Evolutionary conservation across 495 filamentous ascomycete species (phyloP).

Genomic region (Daldinia caldariorum): DNA sequence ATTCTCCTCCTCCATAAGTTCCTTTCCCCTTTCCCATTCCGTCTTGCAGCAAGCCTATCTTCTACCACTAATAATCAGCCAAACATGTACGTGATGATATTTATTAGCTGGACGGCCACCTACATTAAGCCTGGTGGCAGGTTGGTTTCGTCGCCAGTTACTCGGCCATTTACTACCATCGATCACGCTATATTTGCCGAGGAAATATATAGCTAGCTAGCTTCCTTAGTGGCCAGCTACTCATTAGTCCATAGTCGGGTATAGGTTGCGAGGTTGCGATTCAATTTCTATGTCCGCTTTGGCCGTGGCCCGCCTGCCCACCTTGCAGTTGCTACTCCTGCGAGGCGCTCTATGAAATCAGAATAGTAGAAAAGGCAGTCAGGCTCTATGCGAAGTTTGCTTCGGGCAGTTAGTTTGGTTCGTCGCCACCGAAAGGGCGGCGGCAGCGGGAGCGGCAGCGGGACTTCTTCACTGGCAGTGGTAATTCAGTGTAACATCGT

Average conservation of each 20-base stretch:
- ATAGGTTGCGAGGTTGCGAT: too few relatives aligned
- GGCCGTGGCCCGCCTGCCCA: constrained; percentile 7
- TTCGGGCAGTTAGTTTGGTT: constrained; percentile 15
- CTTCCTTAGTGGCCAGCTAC: background rate
- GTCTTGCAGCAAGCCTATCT: constrained; percentile 20
- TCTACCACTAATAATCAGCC: constrained; percentile 19
- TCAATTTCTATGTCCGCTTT: background rate
- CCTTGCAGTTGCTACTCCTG: constrained; percentile 3
- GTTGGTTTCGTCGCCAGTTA: constrained; percentile 5
- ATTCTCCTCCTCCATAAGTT: constrained; percentile 1
- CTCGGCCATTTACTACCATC: background rate
- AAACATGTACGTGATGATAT: constrained; percentile 20
- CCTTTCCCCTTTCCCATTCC: constrained; percentile 9
- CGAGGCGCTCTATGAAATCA: constrained; percentile 7
- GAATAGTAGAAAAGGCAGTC: background rate
- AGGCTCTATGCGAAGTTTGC: constrained; percentile 23
- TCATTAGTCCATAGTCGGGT: too few relatives aligned
- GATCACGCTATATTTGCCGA: background rate
- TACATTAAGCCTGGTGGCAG: constrained; percentile 21
- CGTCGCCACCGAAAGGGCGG: constrained; percentile 32
- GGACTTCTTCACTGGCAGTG: background rate
- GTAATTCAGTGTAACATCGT: constrained; percentile 28
- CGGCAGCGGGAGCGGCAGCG: constrained; percentile 12
- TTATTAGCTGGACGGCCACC: constrained; percentile 23
- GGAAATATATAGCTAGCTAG: background rate